Conservation (phyloP, 2,329 filamentous ascomycete genomes). For the Xylariaceae sp. region DNA sequence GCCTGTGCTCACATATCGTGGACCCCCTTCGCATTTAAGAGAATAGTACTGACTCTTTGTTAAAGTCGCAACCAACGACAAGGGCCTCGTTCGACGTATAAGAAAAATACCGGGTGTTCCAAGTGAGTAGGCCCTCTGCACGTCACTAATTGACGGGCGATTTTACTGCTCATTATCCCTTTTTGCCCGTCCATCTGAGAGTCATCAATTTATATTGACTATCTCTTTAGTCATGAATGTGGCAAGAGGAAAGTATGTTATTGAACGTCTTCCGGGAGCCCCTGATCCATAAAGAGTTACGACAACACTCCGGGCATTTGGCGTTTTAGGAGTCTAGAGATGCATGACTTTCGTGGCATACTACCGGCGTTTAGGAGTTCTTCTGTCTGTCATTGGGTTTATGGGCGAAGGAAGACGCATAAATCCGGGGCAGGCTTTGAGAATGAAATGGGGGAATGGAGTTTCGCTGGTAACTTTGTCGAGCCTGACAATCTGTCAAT, state of each 20-base stretch:
- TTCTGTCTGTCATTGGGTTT: not conserved
- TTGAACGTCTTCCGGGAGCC: conserved; percentile 83
- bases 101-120: conserved; percentile 70
- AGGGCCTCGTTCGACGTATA: conserved; percentile 74
- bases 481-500: conserved; percentile 18
- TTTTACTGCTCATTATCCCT: not conserved
- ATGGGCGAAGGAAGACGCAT: not conserved
- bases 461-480: conserved; percentile 13
- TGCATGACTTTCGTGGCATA: not conserved
- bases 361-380: conserved; percentile 10
- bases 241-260: conserved; percentile 84
- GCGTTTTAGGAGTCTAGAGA: conserved; percentile 7
- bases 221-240: conserved; percentile 58
- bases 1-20: not conserved
- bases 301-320: not conserved
- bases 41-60: not conserved
- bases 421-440: conserved; percentile 19
- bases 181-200: not conserved
- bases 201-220: conserved; percentile 5
- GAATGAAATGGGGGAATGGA: conserved; percentile 16
- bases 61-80: conserved; percentile 59
- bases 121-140: conserved; percentile 25
- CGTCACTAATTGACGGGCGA: not conserved
- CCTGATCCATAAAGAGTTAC: conserved; percentile 45
- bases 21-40: not conserved